These are phyloP conservation scores for Venturia aucupariae DNA, from an alignment of 2,329 filamentous ascomycete genomes.

Conservation along the genomic window DNA sequence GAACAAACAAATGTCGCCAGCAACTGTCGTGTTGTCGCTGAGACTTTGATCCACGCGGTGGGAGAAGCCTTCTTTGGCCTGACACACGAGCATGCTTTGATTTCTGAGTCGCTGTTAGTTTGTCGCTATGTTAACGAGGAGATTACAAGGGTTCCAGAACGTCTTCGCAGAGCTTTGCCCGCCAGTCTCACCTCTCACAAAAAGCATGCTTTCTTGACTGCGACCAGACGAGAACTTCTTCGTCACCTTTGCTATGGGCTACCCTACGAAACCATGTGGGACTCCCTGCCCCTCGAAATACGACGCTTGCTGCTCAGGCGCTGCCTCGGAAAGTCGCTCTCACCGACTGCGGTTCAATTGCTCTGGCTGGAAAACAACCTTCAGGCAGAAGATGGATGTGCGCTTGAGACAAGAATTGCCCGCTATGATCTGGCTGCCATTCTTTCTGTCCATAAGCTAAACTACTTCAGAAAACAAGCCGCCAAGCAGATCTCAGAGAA, in stretches of 20 bases:
- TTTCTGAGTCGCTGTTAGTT: conserved; percentile 26
- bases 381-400: conserved; percentile 30
- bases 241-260: conserved; percentile 40
- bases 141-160: conserved; percentile 24
- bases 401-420: conserved; percentile 33
- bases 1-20: conserved; percentile 26
- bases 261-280: conserved; percentile 43
- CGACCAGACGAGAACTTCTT: conserved; percentile 36
- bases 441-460: conserved; percentile 25
- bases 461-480: conserved; percentile 22
- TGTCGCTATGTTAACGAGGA: conserved; percentile 20
- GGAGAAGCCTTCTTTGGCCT: conserved; percentile 27
- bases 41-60: conserved; percentile 27
- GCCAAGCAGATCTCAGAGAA: conserved; percentile 5
- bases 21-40: conserved; percentile 26
- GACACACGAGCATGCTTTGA: conserved; percentile 24
- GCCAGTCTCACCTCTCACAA: conserved; percentile 8
- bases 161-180: conserved; percentile 21
- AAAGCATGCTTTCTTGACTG: conserved; percentile 21
- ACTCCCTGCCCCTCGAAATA: conserved; percentile 38
- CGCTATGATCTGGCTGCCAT: conserved; percentile 41
- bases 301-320: conserved; percentile 38
- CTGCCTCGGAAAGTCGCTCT: conserved; percentile 34
- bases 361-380: conserved; percentile 38
- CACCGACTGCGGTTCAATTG: conserved; percentile 32